phyloP scores from a whole-genome alignment of 768 basidiomycete genomes.

The Chalciporus chontae region DNA sequence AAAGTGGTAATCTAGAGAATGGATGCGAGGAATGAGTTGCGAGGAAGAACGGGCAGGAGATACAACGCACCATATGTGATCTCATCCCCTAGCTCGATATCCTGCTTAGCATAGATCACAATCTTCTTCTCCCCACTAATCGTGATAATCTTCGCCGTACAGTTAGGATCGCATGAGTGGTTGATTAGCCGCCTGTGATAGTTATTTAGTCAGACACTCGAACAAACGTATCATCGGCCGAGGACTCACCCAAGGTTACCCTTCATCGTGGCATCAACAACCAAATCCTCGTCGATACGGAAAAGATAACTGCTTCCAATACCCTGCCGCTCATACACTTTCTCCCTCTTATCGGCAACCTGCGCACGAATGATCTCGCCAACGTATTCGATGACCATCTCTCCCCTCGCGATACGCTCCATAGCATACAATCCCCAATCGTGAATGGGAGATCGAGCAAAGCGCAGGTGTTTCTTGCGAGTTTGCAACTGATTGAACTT shows the following conservation, averaged over 20 bases:
- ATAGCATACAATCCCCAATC: conserved; percentile 98
- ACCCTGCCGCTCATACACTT: conserved; percentile 93
- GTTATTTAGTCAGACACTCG: conserved; percentile 12
- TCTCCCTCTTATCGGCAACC: conserved; percentile 96
- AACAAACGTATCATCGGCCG: neutral
- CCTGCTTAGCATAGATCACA: conserved; percentile 97
- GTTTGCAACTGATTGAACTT: conserved; percentile 99
- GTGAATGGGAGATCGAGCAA: conserved; percentile 93
- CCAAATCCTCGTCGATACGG: conserved; percentile 95
- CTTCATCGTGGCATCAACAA: conserved; percentile 99
- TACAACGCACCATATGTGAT: conserved; percentile 85
- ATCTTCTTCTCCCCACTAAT: conserved; percentile 96
- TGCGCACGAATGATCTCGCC: conserved; percentile 95
- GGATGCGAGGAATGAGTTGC: neutral
- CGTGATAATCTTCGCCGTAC: conserved; percentile 87
- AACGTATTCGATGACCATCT: conserved; percentile 99
- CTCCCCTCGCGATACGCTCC: conserved; percentile 89
- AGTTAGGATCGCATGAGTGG: conserved; percentile 96
- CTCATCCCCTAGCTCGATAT: conserved; percentile 95
- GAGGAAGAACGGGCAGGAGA: neutral
- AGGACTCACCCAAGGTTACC: conserved; percentile 88
- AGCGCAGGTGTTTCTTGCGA: conserved; percentile 95
- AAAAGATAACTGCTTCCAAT: conserved; percentile 98
- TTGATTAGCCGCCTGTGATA: conserved; percentile 85
- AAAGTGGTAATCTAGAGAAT: conserved; percentile 87